A percentile compares a stretch with the other conserved stretches of the same genome.
phyloP scores from a whole-genome alignment of 148 eudicot species.

The Arctostaphylos glauca region DNA sequence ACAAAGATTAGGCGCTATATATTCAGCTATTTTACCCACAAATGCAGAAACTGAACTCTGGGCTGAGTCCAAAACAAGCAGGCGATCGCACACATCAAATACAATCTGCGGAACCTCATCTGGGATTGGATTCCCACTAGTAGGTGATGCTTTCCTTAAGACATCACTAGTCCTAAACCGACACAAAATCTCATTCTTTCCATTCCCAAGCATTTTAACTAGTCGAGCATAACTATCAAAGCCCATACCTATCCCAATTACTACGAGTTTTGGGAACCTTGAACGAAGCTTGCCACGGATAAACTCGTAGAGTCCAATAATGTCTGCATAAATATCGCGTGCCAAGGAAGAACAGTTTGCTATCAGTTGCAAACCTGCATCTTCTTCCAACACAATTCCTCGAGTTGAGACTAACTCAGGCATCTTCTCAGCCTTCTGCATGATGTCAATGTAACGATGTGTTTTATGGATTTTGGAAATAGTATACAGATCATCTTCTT shows the following conservation, averaged over 20 bases:
- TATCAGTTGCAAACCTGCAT: not conserved
- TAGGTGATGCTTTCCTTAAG: not conserved
- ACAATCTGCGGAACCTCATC: not conserved
- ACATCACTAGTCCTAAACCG: not conserved
- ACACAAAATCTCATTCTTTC: not conserved
- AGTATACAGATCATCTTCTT: not conserved
- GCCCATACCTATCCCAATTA: not conserved
- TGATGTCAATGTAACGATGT: not conserved
- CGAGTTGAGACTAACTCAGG: not conserved
- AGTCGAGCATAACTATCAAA: not conserved
- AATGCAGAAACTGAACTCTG: not conserved
- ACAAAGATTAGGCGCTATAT: not conserved
- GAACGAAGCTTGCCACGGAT: not conserved
- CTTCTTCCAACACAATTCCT: slow-evolving; percentile 1
- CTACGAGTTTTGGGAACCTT: not conserved
- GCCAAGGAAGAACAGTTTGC: not conserved
- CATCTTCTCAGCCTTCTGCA: not conserved
- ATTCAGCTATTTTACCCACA: not conserved
- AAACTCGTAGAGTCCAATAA: not conserved
- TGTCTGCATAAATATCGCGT: not conserved
- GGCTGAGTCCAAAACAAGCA: not conserved
- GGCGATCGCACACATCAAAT: not conserved
- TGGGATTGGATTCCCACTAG: not conserved
- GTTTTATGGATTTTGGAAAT: not conserved
- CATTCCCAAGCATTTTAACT: not conserved